These are phyloP conservation scores for Dentipellis sp. DNA, from an alignment of 768 basidiomycete genomes.

Conservation along the genomic window DNA sequence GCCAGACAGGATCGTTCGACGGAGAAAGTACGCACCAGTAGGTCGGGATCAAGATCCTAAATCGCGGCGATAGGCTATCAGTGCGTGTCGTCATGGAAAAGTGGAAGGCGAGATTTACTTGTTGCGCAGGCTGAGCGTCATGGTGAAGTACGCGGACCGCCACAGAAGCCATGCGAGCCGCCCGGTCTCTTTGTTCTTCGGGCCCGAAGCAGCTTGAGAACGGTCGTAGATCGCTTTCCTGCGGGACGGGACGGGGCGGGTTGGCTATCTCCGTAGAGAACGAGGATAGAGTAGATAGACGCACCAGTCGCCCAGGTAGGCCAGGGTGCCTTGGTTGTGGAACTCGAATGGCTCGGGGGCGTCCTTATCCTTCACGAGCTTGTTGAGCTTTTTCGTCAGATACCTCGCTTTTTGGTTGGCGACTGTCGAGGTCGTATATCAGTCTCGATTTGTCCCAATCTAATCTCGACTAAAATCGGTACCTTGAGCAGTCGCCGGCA, in stretches of 20 bases:
- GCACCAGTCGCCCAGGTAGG: conserved; percentile 72
- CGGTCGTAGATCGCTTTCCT: conserved; percentile 75
- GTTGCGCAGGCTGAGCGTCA: conserved; percentile 64
- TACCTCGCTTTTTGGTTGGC: conserved; percentile 73
- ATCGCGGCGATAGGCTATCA: conserved; percentile 2
- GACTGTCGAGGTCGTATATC: conserved; percentile 29
- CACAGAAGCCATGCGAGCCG: conserved; percentile 71
- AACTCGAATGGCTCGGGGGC: conserved; percentile 53
- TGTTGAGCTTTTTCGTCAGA: conserved; percentile 58
- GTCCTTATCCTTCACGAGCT: conserved; percentile 38
- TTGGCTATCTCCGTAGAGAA: no score
- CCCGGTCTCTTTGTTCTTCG: conserved; percentile 48
- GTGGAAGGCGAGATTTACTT: conserved; percentile 33
- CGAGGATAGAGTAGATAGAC: conserved; percentile 14
- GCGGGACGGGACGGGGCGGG: background rate
- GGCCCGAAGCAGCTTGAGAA: conserved; percentile 36
- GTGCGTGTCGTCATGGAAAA: background rate
- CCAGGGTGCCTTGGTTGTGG: conserved; percentile 64
- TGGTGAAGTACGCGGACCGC: conserved; percentile 75
- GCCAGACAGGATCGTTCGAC: conserved; percentile 1
- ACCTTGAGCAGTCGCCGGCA: conserved; percentile 87
- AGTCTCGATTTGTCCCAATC: background rate
- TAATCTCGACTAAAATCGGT: background rate
- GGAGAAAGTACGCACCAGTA: conserved; percentile 41
- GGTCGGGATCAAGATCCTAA: conserved; percentile 55